A percentile compares a stretch with the other conserved stretches of the same genome.
These are phyloP conservation scores for Russula brevipes DNA, from an alignment of 768 basidiomycete genomes.

Conservation along the genomic window DNA sequence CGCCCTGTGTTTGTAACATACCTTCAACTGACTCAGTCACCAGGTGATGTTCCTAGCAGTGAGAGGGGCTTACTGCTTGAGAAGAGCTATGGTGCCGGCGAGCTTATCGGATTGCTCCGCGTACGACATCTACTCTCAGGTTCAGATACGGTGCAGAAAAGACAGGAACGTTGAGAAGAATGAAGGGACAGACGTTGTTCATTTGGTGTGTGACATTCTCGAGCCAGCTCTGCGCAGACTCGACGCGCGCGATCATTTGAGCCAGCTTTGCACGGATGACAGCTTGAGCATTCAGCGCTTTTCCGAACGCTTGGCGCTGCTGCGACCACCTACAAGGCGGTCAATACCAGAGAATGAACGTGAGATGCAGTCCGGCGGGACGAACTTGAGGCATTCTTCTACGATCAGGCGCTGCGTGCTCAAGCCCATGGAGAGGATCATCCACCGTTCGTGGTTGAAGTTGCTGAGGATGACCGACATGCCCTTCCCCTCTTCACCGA, in stretches of 20 bases:
- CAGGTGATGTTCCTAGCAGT: not conserved
- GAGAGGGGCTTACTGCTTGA: constrained; percentile 66
- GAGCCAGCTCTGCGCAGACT: constrained; percentile 82
- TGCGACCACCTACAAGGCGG: constrained; percentile 64
- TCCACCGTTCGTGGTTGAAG: constrained; percentile 90
- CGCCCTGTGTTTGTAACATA: constrained; percentile 62
- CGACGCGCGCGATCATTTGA: constrained; percentile 84
- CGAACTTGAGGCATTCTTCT: constrained; percentile 84
- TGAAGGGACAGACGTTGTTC: constrained; percentile 57
- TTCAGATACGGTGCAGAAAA: constrained; percentile 19
- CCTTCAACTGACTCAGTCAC: constrained; percentile 34
- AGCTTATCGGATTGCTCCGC: constrained; percentile 77
- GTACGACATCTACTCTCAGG: constrained; percentile 68
- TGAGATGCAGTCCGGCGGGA: not conserved
- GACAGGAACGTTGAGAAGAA: not conserved
- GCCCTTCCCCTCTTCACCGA: constrained; percentile 83
- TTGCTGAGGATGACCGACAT: constrained; percentile 79
- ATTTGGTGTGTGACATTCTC: constrained; percentile 89
- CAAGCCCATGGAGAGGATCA: constrained; percentile 68
- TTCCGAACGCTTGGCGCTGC: constrained; percentile 88
- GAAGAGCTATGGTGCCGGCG: constrained; percentile 82
- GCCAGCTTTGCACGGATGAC: constrained; percentile 88
- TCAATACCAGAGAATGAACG: not conserved
- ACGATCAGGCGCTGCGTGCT: constrained; percentile 75
- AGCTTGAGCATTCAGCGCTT: constrained; percentile 72